Percentiles rank a stretch among this genome's conserved stretches.
These are phyloP conservation scores for Xylaria polymorpha DNA, from an alignment of 2,329 filamentous ascomycete genomes.

Conservation along the genomic window DNA sequence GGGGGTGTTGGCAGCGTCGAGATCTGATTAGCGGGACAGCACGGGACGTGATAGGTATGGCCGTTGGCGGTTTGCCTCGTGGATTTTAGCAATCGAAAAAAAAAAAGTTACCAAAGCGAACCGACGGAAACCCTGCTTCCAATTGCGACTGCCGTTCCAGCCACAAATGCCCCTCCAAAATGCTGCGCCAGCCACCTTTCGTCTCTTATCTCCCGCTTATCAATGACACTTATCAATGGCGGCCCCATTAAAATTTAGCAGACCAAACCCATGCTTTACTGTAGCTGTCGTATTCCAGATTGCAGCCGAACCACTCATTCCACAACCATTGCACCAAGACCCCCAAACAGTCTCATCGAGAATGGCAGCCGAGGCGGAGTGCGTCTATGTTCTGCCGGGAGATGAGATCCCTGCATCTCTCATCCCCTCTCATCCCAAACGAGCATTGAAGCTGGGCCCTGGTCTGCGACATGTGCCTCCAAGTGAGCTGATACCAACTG, in stretches of 20 bases:
- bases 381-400: conserved; percentile 82
- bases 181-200: conserved; percentile 34
- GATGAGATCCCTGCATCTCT: conserved; percentile 74
- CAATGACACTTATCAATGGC: conserved; percentile 1
- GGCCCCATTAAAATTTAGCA: conserved; percentile 22
- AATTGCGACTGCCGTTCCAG: conserved; percentile 39
- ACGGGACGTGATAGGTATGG: conserved; percentile 25
- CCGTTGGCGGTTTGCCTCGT: conserved; percentile 26
- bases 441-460: conserved; percentile 82
- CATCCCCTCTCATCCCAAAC: conserved; percentile 75
- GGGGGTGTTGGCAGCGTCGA: conserved; percentile 22
- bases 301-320: no score
- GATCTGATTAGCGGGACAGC: conserved; percentile 21
- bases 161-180: conserved; percentile 48
- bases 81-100: conserved; percentile 42
- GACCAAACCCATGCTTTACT: not conserved
- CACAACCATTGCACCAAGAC: conserved; percentile 24
- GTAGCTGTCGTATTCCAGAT: not conserved
- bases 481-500: conserved; percentile 75
- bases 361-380: conserved; percentile 64
- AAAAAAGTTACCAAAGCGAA: conserved; percentile 42
- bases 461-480: conserved; percentile 85
- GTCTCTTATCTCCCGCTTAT: conserved; percentile 15
- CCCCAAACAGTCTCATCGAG: conserved; percentile 32
- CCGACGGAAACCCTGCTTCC: conserved; percentile 13